Evolutionary conservation across 257 asterid species (phyloP), one percentile per base, ranked within the genome.

Genomic region (Lavandula angustifolia): DNA sequence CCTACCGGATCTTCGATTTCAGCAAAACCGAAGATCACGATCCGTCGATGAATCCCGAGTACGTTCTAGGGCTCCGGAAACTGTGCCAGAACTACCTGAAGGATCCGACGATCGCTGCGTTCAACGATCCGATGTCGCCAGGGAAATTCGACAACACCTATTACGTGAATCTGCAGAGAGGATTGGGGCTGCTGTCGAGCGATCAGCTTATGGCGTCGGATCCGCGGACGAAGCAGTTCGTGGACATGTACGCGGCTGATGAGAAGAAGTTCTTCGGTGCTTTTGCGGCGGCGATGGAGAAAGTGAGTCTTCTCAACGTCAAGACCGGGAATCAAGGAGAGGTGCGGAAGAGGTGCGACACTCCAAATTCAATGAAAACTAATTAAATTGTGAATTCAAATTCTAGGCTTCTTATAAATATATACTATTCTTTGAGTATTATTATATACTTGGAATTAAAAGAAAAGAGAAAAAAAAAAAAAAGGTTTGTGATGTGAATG

Each of bases 331-430:
- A 46, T 0, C 12, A 78, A 22, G 98, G 98, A 61, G 98, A 92
- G 81, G 87, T 92, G n/a, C 63, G 98, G 79, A 78, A 80, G 62
- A 85, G 95, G 46, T 92, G 98, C 46, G 98, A 92, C 73, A 63
- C 70, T 9, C 62, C 83, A 4, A 92, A 92, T 67, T 2, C 64
- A 40, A 38, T 3, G 51, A 6, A 55, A 63, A 14, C 53, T 6
- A 17, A 37, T 40, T 37, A 35, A 52, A 14, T 17, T 5, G n/a
- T n/a, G n/a, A n/a, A n/a, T n/a, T n/a, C n/a, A n/a, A 22, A 22
- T 22, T 22, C 27, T 22, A 22, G 27, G 27, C 27, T 22, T 22
- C 27, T 22, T 22, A 22, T 22, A 22, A 22, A 22, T 22, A 22
- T 22, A n/a, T 22, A 22, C 27, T 2, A 22, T 22, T 22, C 27